phyloP scores from a whole-genome alignment of 805 yeast genomes.

The baker's yeast (Saccharomyces cerevisiae) region DNA sequence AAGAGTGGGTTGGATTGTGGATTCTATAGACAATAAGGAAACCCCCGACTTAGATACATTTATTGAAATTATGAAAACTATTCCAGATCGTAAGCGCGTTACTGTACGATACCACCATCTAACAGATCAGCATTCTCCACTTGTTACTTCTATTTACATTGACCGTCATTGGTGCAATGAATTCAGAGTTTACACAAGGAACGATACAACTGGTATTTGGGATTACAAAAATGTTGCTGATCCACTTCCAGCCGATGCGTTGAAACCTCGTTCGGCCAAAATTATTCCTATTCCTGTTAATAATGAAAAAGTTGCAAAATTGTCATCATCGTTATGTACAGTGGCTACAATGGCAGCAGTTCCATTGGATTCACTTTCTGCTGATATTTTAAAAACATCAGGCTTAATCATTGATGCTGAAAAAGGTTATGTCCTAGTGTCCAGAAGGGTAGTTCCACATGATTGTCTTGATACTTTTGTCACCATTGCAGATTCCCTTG shows the following conservation, averaged over 20 bases:
- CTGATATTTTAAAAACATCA: slow-evolving; percentile 51
- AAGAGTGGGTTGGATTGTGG: slow-evolving; percentile 71
- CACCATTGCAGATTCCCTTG: slow-evolving; percentile 77
- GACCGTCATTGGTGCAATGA: slow-evolving; percentile 81
- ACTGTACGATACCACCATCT: slow-evolving; percentile 67
- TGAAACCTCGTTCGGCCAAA: slow-evolving; percentile 55
- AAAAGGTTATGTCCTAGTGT: slow-evolving; percentile 70
- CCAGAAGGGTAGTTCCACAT: slow-evolving; percentile 75
- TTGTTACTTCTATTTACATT: slow-evolving; percentile 55
- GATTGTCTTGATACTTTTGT: slow-evolving; percentile 63
- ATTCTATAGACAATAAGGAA: slow-evolving; percentile 64
- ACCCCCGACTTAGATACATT: slow-evolving; percentile 71
- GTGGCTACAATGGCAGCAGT: slow-evolving; percentile 59
- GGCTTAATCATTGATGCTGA: slow-evolving; percentile 79
- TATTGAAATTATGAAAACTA: slow-evolving; percentile 63
- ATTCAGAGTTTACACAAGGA: slow-evolving; percentile 60
- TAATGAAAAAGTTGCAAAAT: slow-evolving; percentile 41
- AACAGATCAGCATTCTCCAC: slow-evolving; percentile 69
- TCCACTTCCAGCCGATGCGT: slow-evolving; percentile 47
- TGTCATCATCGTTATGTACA: slow-evolving; percentile 63
- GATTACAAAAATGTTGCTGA: slow-evolving; percentile 43
- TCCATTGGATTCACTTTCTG: slow-evolving; percentile 68
- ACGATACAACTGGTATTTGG: slow-evolving; percentile 51
- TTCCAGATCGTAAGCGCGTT: slow-evolving; percentile 71
- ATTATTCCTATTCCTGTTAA: slow-evolving; percentile 62